Evolutionary conservation across 1,139 yeast genomes (phyloP), one percentile per base, ranked within the genome.

Genomic region (Candida sanyaensis): DNA sequence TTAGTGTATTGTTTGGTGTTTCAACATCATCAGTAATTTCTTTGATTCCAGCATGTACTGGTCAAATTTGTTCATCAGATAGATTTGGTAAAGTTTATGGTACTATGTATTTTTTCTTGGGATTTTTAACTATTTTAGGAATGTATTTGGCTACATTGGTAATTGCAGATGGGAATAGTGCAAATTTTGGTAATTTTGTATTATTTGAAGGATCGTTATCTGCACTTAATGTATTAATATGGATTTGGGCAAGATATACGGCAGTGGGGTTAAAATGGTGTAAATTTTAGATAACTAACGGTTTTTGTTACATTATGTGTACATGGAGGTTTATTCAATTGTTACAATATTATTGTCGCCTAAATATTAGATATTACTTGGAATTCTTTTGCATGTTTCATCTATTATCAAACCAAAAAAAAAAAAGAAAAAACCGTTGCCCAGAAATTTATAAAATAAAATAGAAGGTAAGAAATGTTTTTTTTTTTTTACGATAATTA

Each of bases 71-170:
- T 39, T 76, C 76, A 43, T 81, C 86, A 1, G 81, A 81, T 38
- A 78, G 77, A 48, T 85, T 84, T 56, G 92, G 92, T 28, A 82
- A 78, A 57, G 75, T 87, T 27, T 86, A 82, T 58, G 88, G 91
- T 0, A 84, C 88, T 0, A 75, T 85, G 64, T 85, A 86, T 61
- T 82, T 83, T 56, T 70, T 83, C 37, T 83, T 84, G 41, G 78
- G 88, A 8, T 79, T 84, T 57, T 81, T 81, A 34, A 78, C 81
- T 6, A 65, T 85, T n/a, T 50, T 67, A 41, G 72, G 71, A 4
- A 66, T 68, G 66, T 68, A 56, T 53, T 49, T 61, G 23, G 58
- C 68, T 1, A 63, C 69, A 4, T 53, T 66, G 44, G 63, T 68
- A 4, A 63, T 68, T 34, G 64, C 62, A 9, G 45, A 52, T 9